These are phyloP conservation scores for Papiliotrema fonsecae DNA, from an alignment of 1,284 basidiomycete species.

Conservation along the genomic window DNA sequence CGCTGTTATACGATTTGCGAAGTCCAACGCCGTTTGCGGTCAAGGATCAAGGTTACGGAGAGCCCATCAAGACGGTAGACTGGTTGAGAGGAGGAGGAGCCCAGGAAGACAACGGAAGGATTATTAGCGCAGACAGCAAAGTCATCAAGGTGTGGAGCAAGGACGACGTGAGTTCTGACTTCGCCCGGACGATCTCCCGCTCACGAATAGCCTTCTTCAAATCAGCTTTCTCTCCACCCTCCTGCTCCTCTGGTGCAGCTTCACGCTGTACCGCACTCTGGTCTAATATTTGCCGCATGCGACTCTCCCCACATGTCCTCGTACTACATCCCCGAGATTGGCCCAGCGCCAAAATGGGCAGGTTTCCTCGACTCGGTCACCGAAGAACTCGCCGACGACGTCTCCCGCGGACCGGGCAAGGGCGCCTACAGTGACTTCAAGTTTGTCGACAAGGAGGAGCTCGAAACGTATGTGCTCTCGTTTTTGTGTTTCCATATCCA, in stretches of 20 bases:
- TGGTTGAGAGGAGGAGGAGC: conserved; percentile 92
- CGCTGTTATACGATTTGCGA: conserved; percentile 89
- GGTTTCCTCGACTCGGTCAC: conserved; percentile 97
- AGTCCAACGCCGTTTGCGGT: conserved; percentile 73
- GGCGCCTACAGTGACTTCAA: conserved; percentile 91
- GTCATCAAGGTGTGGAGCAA: conserved; percentile 95
- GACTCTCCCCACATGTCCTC: conserved; percentile 87
- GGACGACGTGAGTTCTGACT: conserved; percentile 58
- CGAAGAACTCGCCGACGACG: conserved; percentile 91
- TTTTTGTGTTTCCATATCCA: neutral
- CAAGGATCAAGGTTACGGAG: conserved; percentile 96
- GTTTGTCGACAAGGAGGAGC: conserved; percentile 84
- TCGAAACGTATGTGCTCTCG: conserved; percentile 63
- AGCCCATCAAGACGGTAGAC: conserved; percentile 77
- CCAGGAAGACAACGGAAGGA: conserved; percentile 66
- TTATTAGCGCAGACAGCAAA: conserved; percentile 86
- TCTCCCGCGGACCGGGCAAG: conserved; percentile 47
- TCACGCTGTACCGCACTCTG: conserved; percentile 78
- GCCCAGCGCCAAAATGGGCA: conserved; percentile 94
- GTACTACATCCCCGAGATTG: conserved; percentile 92
- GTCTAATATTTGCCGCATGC: conserved; percentile 81
- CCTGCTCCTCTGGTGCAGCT: conserved; percentile 82
- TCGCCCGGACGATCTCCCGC: conserved; percentile 2
- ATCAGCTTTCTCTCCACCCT: conserved; percentile 90
- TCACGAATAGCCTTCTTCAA: conserved; percentile 63